Evolutionary conservation across 108 stramenopile species (phyloP).

Genomic region (Seminavis robusta): DNA sequence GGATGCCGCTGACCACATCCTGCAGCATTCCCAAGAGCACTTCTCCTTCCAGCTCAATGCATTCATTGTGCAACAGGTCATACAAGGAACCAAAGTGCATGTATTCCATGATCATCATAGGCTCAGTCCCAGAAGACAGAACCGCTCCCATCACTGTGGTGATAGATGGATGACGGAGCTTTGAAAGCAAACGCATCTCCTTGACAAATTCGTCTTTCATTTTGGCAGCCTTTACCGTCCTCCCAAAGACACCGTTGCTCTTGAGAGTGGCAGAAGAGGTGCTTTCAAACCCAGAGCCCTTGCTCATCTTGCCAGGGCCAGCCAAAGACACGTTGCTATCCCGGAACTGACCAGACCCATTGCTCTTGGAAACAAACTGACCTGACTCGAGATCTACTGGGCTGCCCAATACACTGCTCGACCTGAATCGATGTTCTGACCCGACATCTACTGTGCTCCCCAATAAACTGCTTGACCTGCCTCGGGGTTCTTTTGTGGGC

Average conservation of each 20-base stretch:
- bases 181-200: slow-evolving; percentile 54
- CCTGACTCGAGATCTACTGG: no score
- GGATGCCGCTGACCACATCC: slow-evolving; percentile 40
- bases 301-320: no score
- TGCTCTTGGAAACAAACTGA: no score
- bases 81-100: slow-evolving; percentile 56
- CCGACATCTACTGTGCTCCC: no score
- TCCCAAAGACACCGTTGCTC: no score
- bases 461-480: no score
- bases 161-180: slow-evolving; percentile 60
- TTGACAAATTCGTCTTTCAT: slow-evolving; percentile 38
- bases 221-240: slow-evolving; percentile 11
- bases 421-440: no score
- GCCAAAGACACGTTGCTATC: no score
- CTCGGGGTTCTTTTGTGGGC: slow-evolving; percentile 2
- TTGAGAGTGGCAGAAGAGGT: no score
- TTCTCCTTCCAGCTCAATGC: slow-evolving; percentile 36
- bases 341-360: no score
- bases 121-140: slow-evolving; percentile 27
- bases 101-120: slow-evolving; percentile 58
- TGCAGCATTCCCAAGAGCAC: slow-evolving; percentile 35
- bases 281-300: no score
- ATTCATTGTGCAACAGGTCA: slow-evolving; percentile 51
- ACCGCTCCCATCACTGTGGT: slow-evolving; percentile 59
- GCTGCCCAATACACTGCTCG: no score